Conservation (phyloP, 2,329 filamentous ascomycete species). For the Fusarium duplospermum region DNA sequence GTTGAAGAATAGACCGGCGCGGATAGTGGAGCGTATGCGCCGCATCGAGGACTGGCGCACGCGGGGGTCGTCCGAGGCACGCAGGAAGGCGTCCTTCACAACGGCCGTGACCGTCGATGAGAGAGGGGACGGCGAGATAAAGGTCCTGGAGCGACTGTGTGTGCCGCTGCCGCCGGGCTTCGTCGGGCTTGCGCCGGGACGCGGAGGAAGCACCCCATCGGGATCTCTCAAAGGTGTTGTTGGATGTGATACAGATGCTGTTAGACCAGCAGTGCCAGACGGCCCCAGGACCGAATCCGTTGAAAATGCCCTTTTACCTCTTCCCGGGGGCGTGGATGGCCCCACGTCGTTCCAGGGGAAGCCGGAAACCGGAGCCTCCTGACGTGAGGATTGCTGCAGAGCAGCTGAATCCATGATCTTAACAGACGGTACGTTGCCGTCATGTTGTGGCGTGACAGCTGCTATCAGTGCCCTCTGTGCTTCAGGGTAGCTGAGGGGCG, state of each 20-base stretch:
- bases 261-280: constrained; percentile 16
- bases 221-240: constrained; percentile 49
- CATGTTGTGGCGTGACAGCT: constrained; percentile 48
- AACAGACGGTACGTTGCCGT: constrained; percentile 51
- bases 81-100: constrained; percentile 66
- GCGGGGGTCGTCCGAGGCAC: constrained; percentile 55
- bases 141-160: constrained; percentile 54
- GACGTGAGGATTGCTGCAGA: constrained; percentile 48
- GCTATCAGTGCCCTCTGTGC: constrained; percentile 48
- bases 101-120: constrained; percentile 70
- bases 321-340: constrained; percentile 44
- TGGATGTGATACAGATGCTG: constrained; percentile 45
- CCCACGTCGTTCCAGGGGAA: constrained; percentile 58
- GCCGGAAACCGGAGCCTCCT: constrained; percentile 55
- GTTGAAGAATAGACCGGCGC: constrained; percentile 66
- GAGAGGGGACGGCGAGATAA: constrained; percentile 70
- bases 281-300: constrained; percentile 50
- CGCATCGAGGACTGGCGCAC: constrained; percentile 58
- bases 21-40: constrained; percentile 61
- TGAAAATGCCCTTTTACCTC: constrained; percentile 53
- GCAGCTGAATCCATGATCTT: constrained; percentile 48
- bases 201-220: constrained; percentile 46
- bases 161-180: constrained; percentile 41
- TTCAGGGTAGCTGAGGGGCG: constrained; percentile 59
- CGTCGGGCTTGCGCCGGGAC: constrained; percentile 42